Conservation (phyloP, 768 basidiomycete genomes). For the Lactarius deliciosus region DNA sequence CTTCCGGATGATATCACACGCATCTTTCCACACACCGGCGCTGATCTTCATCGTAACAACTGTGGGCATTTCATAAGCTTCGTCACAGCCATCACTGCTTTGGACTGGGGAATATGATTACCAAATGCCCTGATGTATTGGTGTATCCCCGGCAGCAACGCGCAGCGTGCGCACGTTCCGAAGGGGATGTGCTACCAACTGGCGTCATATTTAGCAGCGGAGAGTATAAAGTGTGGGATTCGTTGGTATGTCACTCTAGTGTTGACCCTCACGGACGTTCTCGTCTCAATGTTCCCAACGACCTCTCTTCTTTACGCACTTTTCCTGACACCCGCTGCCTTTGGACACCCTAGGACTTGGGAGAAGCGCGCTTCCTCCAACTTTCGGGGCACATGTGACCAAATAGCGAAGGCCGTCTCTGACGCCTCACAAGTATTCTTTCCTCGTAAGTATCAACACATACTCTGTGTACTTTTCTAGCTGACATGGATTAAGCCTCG, state of each 20-base stretch:
- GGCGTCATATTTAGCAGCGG: too few relatives aligned
- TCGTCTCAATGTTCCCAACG: neutral
- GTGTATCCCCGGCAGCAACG: too few relatives aligned
- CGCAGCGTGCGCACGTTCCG: too few relatives aligned
- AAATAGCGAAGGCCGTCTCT: neutral
- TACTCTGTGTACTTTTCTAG: neutral
- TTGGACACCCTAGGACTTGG: neutral
- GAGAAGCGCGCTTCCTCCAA: neutral
- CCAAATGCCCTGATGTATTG: too few relatives aligned
- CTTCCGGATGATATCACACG: too few relatives aligned
- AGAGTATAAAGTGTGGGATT: neutral
- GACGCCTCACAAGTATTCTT: conserved; percentile 1
- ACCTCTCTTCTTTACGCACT: neutral
- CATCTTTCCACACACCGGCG: too few relatives aligned
- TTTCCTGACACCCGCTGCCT: neutral
- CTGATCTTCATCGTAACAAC: too few relatives aligned
- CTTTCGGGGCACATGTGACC: neutral
- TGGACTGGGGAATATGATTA: too few relatives aligned
- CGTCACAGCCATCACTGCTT: too few relatives aligned
- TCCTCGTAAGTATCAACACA: neutral
- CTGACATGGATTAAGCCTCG: conserved; percentile 16
- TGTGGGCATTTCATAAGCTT: too few relatives aligned
- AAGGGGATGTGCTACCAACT: too few relatives aligned
- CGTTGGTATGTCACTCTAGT: neutral
- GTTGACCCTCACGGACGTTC: neutral